A percentile compares a stretch with the other conserved stretches of the same genome.
These are phyloP conservation scores for Favolaschia claudopus DNA, from an alignment of 768 basidiomycete species.

Conservation along the genomic window DNA sequence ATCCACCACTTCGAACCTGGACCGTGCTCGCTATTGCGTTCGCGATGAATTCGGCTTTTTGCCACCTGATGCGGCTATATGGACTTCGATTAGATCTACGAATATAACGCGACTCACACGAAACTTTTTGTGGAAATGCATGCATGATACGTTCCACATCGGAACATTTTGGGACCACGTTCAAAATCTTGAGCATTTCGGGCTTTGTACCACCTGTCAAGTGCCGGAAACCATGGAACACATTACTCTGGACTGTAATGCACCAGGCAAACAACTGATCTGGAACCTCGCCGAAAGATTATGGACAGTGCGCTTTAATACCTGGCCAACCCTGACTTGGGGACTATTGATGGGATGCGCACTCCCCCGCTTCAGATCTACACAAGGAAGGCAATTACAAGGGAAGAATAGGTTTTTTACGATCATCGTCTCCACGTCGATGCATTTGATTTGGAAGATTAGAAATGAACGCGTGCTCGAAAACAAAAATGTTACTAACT, in stretches of 20 bases:
- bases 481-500: background rate
- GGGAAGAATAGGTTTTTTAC: constrained; percentile 3
- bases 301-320: background rate
- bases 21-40: background rate
- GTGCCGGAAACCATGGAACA: constrained; percentile 26
- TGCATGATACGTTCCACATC: background rate
- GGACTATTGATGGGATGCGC: background rate
- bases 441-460: constrained; percentile 4
- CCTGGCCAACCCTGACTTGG: background rate
- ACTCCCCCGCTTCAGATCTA: background rate
- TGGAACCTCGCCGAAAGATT: constrained; percentile 10
- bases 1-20: background rate
- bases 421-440: constrained; percentile 1
- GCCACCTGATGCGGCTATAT: background rate
- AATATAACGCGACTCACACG: background rate
- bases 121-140: background rate
- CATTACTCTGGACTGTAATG: constrained; percentile 23
- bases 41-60: background rate
- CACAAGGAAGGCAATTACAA: background rate
- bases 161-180: constrained; percentile 23
- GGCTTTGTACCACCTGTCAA: background rate
- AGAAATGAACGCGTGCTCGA: background rate
- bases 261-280: background rate
- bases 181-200: constrained; percentile 1
- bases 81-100: background rate